Evolutionary conservation across 1,139 yeast genomes (phyloP), one percentile per base, ranked within the genome.

Genomic region (Debaryomyces coudertii): DNA sequence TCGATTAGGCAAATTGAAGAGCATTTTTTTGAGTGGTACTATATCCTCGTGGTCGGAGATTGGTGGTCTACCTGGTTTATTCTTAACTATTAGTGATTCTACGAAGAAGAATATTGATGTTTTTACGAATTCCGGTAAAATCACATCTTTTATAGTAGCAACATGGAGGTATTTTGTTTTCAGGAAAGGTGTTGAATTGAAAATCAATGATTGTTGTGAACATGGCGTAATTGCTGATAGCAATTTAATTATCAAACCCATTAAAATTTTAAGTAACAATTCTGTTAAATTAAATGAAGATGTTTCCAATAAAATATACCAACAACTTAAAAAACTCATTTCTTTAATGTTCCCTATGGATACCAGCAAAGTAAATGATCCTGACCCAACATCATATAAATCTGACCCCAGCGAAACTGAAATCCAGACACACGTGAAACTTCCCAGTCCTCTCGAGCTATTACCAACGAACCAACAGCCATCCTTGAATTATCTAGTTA

Each of bases 111-210:
- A 71, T 29, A 62, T 74, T 24, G 71, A 69, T 23, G 68, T 75
- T 2, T 72, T 63, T 48, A 61, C 74, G n/a, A 66, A 62, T 49
- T 63, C 66, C 20, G 65, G 73, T 6, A 63, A 68, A 37, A 56
- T 83, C 24, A 56, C 77, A 28, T 71, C 77, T 36, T 86, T 80
- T 63, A 73, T 81, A 40, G 80, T 85, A 15, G 78, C 90, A 3
- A 81, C 93, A 0, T 90, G 97, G 97, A 75, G 97, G 53, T 83
- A 83, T 52, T 92, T 92, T 66, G 90, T 90, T n/a, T 90, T 88
- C 62, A 78, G 97, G 54, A 80, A 83, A 54, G 95, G 95, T 2
- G 79, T 88, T 42, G 74, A 78, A 36, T 63, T 90, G 45, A 68
- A 65, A n/a, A 68, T 81, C 7, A 64, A 66, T 5, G 70, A 76